Percentiles rank a stretch among this genome's conserved stretches.
These are phyloP conservation scores for Colletotrichum navitas DNA, from an alignment of 2,329 filamentous ascomycete genomes.

Conservation along the genomic window DNA sequence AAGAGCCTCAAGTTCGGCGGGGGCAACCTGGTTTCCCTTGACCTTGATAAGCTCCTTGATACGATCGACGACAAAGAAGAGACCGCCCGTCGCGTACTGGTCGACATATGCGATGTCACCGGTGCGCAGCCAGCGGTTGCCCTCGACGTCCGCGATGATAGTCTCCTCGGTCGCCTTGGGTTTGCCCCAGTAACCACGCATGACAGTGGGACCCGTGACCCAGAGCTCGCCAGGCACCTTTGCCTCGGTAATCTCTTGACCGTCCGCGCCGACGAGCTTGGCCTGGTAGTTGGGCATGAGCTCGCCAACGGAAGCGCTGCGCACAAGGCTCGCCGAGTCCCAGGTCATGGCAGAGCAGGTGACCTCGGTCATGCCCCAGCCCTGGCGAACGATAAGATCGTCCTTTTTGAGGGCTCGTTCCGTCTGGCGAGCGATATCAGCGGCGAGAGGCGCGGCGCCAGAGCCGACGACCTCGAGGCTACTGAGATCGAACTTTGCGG, in stretches of 20 bases:
- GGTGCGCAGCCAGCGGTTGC: conserved; percentile 77
- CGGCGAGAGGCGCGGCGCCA: conserved; percentile 77
- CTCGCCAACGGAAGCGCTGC: conserved; percentile 71
- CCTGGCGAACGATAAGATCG: conserved; percentile 66
- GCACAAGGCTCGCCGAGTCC: conserved; percentile 61
- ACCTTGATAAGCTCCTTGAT: conserved; percentile 76
- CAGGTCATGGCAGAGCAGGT: conserved; percentile 79
- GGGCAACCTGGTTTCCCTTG: conserved; percentile 70
- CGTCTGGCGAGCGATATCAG: conserved; percentile 69
- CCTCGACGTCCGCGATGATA: conserved; percentile 58
- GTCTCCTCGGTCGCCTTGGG: conserved; percentile 75
- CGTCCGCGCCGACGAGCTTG: conserved; percentile 72
- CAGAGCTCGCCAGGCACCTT: conserved; percentile 78
- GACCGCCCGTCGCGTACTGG: conserved; percentile 63
- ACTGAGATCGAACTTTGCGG: conserved; percentile 75
- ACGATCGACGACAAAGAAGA: conserved; percentile 77
- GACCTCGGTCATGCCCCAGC: conserved; percentile 89
- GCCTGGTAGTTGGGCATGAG: conserved; percentile 77
- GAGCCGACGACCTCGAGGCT: conserved; percentile 70
- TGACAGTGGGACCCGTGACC: conserved; percentile 78
- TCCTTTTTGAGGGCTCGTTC: conserved; percentile 58
- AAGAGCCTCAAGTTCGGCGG: conserved; percentile 61
- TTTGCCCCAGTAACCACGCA: conserved; percentile 83
- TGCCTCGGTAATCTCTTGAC: conserved; percentile 62
- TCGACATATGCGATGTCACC: conserved; percentile 80